A percentile compares a stretch with the other conserved stretches of the same genome.
Conservation (phyloP, 257 asterid genomes). For the Solanum sparsipilum region DNA sequence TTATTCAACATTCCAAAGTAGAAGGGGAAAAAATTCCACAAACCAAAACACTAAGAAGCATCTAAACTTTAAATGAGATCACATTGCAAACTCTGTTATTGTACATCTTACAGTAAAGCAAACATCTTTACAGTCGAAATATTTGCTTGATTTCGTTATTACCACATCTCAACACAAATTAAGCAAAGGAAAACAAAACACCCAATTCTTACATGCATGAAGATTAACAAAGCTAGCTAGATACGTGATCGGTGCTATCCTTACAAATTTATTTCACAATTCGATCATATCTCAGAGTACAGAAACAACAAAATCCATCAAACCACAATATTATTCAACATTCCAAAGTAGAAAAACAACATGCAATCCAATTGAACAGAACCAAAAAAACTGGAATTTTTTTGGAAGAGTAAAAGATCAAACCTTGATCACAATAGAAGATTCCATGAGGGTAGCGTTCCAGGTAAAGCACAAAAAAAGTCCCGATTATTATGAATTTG, state of each 20-base stretch:
- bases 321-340: neutral
- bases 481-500: neutral
- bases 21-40: neutral
- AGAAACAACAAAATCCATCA: neutral
- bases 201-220: neutral
- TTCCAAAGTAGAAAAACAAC: neutral
- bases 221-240: neutral
- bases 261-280: neutral
- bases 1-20: neutral
- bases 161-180: neutral
- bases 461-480: slow-evolving; percentile 13
- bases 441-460: slow-evolving; percentile 49
- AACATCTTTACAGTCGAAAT: neutral
- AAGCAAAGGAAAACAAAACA: neutral
- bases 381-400: neutral
- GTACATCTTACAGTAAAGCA: neutral
- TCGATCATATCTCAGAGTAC: neutral
- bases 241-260: neutral
- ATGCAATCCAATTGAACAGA: neutral
- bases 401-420: neutral
- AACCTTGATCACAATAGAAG: slow-evolving; percentile 65
- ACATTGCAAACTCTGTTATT: neutral
- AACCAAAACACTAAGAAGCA: neutral
- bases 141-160: neutral
- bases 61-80: neutral